A percentile compares a stretch with the other conserved stretches of the same genome.
Evolutionary conservation across 345 rosid genomes (phyloP).

Genomic region (Melastoma malabathricum): DNA sequence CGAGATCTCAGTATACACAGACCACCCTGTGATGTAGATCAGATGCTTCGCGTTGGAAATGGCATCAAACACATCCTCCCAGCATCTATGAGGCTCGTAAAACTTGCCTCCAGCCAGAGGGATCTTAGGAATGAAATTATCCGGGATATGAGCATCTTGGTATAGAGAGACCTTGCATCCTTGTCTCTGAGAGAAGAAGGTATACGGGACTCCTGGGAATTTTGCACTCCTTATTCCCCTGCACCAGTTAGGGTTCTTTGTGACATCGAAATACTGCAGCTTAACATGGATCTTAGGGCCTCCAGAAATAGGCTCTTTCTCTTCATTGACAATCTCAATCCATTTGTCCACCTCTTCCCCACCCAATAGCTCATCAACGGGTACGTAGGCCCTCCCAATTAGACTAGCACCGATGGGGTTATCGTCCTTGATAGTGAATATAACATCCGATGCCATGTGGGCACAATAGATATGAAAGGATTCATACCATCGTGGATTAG

Average conservation of each 20-base stretch:
- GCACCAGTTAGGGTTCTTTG: slow-evolving; percentile 54
- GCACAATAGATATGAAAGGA: slow-evolving; percentile 92
- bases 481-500: slow-evolving; percentile 70
- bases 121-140: slow-evolving; percentile 60
- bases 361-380: slow-evolving; percentile 51
- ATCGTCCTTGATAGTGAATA: slow-evolving; percentile 83
- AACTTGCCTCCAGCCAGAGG: slow-evolving; percentile 84
- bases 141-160: slow-evolving; percentile 95
- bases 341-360: slow-evolving; percentile 88
- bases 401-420: slow-evolving; percentile 85
- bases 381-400: slow-evolving; percentile 75
- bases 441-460: slow-evolving; percentile 63
- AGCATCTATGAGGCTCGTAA: slow-evolving; percentile 82
- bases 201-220: slow-evolving; percentile 86
- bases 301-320: slow-evolving; percentile 40
- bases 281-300: slow-evolving; percentile 83
- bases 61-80: slow-evolving; percentile 95
- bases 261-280: slow-evolving; percentile 64
- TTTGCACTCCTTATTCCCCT: slow-evolving; percentile 57
- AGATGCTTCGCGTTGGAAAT: slow-evolving; percentile 74
- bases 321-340: slow-evolving; percentile 67
- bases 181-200: slow-evolving; percentile 71
- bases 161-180: slow-evolving; percentile 86
- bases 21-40: slow-evolving; percentile 96
- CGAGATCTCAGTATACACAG: slow-evolving; percentile 82